Base-by-base conservation (phyloP, 768 basidiomycete genomes). In the Rhodotorula paludigena region DNA sequence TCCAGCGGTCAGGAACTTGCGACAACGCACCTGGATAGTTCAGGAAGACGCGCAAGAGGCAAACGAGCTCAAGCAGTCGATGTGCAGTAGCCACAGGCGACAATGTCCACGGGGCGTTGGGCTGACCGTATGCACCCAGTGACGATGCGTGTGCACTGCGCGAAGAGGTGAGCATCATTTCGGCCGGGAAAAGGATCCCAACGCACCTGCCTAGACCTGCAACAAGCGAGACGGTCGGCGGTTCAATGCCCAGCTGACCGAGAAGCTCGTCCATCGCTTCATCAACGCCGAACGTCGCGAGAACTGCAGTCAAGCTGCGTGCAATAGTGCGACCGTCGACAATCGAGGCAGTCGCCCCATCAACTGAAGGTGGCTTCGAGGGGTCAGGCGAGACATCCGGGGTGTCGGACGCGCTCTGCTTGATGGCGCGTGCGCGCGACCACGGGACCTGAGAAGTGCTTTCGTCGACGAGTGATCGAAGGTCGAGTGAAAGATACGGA, bases 271-370 rank as follows among this genome's bases (percentile, higher is more conserved):
- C 92, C 30, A 89, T 86, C 47, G 84, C 86, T 0, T 79, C 75
- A 69, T 86, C 87, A 30, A 93, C 74, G 6, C 87, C 87, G 38
- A 85, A 86, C 0, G 89, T 87, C 42, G 92, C 75, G 21, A 90
- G 76, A 0, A 81, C 77, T 6, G 87, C 86, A 7, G 93, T 79
- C 0, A 92, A 73, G 2, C 82, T 77, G 25, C 85, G 84, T 5
- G 90, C 81, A 23, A 82, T 80, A 3, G 83, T 82, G 36, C 87
- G 80, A 2, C 83, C 83, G 21, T 78, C 39, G 10, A 20, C 23
- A 2, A 10, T 9, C 20, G 20, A 21, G 14, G 38, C 32, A 20
- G 33, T 30, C n/a, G 18, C 16, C 23, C 45, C 47, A 16, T 32
- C 55, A 20, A 11, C 41, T 10, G 12, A 41, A 20, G 20, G 12